These are phyloP conservation scores for Dactylonectria macrodidyma DNA, from an alignment of 2,329 filamentous ascomycete genomes.

Conservation along the genomic window DNA sequence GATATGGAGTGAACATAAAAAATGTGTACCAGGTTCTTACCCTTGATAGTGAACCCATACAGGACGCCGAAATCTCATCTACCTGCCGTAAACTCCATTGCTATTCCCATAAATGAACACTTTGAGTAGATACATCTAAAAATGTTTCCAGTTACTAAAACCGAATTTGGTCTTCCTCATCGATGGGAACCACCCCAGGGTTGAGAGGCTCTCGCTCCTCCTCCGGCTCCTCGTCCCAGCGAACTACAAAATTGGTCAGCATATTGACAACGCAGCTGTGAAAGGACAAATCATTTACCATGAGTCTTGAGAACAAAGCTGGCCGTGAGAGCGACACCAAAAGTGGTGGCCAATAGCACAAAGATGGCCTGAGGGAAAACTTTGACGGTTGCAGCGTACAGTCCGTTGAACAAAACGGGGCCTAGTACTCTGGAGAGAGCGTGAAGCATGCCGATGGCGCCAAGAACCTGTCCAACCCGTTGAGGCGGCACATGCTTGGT, in stretches of 20 bases:
- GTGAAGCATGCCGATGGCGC: conserved; percentile 89
- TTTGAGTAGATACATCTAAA: not conserved
- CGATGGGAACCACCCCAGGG: conserved; percentile 34
- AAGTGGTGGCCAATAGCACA: conserved; percentile 78
- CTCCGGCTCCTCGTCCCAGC: conserved; percentile 50
- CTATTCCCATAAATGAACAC: not conserved
- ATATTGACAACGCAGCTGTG: not conserved
- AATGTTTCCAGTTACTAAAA: conserved; percentile 34
- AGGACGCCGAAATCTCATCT: not conserved
- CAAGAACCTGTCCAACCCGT: conserved; percentile 87
- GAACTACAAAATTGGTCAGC: conserved; percentile 47
- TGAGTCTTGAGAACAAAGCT: conserved; percentile 81
- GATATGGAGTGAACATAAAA: not conserved
- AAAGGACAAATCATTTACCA: conserved; percentile 69
- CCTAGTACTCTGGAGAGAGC: conserved; percentile 84
- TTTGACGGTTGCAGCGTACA: conserved; percentile 87
- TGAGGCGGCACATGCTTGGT: conserved; percentile 93
- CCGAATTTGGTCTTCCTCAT: conserved; percentile 50
- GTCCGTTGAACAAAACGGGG: conserved; percentile 86
- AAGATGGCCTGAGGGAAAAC: conserved; percentile 88
- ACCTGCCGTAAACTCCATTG: conserved; percentile 4
- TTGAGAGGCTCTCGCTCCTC: conserved; percentile 47
- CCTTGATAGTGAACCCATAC: not conserved
- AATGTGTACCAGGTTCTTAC: not conserved
- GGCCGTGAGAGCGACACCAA: conserved; percentile 75